Base-by-base conservation (phyloP, 1,284 basidiomycete species). In the Pseudozyma flocculosa region DNA sequence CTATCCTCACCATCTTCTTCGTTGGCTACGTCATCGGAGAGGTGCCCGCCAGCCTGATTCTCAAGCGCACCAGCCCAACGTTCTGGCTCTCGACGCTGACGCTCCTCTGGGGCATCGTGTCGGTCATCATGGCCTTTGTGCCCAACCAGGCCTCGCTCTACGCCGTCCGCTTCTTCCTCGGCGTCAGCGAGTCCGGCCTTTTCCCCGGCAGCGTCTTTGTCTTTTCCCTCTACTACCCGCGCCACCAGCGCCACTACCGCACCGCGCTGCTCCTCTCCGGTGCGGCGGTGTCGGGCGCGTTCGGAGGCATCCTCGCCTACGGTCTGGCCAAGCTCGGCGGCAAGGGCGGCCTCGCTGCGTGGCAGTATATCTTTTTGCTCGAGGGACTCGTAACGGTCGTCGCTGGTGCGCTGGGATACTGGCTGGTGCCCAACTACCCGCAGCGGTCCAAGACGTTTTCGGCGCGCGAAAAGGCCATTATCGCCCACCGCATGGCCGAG, bases 201-300 rank as follows among this genome's bases (percentile, higher is more conserved):
- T 85, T 86, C 67, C 85, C 85, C 4, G 85, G 85, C n/a, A 80
- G 82, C 2, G 80, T 85, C 14, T 86, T 83, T 63, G 70, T 86
- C 2, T 85, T 87, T 65, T 84, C 83, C 11, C 81, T 85, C 21
- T 87, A 85, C 64, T 87, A 87, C 78, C 81, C 51, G 73, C 81
- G 84, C 78, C 66, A 65, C 29, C 85, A 86, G 69, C 82, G 85
- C 3, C 83, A 84, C 55, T 84, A 82, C 80, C 80, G 86, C 38
- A 84, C 86, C 2, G 83, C 84, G 0, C 79, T 86, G 40, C 85
- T 84, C 83, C 45, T 68, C 1, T 56, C 54, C 4, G 65, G 48
- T 18, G 65, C 61, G 11, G 57, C 61, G 19, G 59, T 67, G 34
- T 61, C 58, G 2, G 69, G 71, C n/a, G 66, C 71, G 9, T 72